Conservation (phyloP, 1,284 basidiomycete genomes). For the Fomes fomentarius region DNA sequence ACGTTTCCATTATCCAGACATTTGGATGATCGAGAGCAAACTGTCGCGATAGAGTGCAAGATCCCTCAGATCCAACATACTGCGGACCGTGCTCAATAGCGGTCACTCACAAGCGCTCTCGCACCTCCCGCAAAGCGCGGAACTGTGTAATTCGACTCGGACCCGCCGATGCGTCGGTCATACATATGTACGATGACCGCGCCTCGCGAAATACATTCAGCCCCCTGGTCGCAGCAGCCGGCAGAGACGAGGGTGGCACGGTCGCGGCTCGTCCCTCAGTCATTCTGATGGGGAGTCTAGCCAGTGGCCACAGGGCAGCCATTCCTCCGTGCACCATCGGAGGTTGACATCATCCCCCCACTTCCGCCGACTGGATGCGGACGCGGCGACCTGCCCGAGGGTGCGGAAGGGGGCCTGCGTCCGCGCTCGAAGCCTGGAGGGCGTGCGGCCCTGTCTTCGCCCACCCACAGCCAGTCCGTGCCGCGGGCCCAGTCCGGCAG, state of each 20-base stretch:
- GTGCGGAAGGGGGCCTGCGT: not conserved
- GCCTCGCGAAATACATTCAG: no score
- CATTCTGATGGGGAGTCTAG: not conserved
- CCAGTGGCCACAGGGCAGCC: not conserved
- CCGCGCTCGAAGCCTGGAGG: not conserved
- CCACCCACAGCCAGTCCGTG: not conserved
- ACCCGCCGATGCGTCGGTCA: no score
- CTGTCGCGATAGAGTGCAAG: not conserved
- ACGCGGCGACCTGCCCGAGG: constrained; percentile 2
- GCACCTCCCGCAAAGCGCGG: not conserved
- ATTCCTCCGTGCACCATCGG: constrained; percentile 24
- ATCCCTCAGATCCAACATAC: not conserved
- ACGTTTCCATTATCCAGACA: not conserved
- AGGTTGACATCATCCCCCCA: constrained; percentile 25
- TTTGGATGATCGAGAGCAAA: not conserved
- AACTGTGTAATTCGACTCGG: no score
- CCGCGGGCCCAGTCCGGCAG: not conserved
- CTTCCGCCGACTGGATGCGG: constrained; percentile 15
- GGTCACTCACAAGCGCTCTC: no score
- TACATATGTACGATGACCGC: no score
- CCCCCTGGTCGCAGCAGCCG: no score
- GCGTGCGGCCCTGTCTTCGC: not conserved
- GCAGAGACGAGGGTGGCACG: no score
- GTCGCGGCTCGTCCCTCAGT: not conserved
- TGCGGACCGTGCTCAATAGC: no score